phyloP scores from a whole-genome alignment of 2,329 filamentous ascomycete genomes.

The Ophiostoma himal-ulmi region DNA sequence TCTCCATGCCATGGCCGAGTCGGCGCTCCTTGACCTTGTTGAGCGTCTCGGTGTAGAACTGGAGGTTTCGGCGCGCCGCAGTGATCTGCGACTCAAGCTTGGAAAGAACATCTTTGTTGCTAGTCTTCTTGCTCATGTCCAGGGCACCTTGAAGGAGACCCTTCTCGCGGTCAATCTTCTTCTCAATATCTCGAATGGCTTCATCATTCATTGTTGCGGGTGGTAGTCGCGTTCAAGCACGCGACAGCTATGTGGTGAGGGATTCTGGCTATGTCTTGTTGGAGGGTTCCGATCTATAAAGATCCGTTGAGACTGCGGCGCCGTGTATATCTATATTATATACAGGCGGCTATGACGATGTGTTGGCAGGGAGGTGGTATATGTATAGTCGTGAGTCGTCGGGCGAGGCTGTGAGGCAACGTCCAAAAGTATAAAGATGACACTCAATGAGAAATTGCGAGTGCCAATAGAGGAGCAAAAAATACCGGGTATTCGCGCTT shows the following conservation, averaged over 20 bases:
- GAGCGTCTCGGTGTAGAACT: constrained; percentile 92
- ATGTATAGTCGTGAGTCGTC: background rate
- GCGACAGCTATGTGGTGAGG: constrained; percentile 12
- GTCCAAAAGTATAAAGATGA: background rate
- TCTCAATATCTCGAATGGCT: constrained; percentile 71
- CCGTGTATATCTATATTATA: background rate
- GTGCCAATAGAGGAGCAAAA: background rate
- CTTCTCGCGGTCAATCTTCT: constrained; percentile 97
- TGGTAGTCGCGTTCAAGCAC: constrained; percentile 21
- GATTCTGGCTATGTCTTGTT: background rate
- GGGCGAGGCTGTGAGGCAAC: background rate
- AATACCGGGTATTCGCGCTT: constrained; percentile 9
- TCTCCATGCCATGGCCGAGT: constrained; percentile 61
- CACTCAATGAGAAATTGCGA: background rate
- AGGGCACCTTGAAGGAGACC: constrained; percentile 90
- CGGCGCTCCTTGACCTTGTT: constrained; percentile 79
- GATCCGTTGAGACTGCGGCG: background rate
- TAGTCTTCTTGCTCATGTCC: constrained; percentile 91
- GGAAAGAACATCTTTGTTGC: constrained; percentile 85
- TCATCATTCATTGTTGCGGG: constrained; percentile 55
- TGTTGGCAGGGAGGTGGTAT: background rate
- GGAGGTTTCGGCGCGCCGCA: constrained; percentile 75
- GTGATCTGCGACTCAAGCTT: constrained; percentile 90
- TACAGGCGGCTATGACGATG: background rate
- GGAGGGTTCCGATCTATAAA: background rate